These are phyloP conservation scores for Auriculariales sp. DNA, from an alignment of 768 basidiomycete genomes.

Conservation along the genomic window DNA sequence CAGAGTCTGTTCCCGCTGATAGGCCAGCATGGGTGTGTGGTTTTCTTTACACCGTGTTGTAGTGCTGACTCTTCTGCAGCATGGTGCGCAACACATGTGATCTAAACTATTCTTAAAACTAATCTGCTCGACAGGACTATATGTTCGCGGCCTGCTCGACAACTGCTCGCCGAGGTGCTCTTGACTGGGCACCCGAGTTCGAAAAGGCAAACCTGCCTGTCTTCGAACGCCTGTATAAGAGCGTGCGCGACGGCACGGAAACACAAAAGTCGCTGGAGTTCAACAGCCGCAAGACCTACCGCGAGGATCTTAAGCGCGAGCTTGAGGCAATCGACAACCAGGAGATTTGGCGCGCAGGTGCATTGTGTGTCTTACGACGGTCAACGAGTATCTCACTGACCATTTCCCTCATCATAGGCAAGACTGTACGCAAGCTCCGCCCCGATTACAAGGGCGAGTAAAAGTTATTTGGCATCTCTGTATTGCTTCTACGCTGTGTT, in stretches of 20 bases:
- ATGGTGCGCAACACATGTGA: too few species aligned
- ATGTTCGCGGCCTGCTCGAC: slow-evolving; percentile 99
- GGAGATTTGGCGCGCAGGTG: slow-evolving; percentile 97
- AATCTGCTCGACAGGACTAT: too few species aligned
- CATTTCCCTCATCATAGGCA: too few species aligned
- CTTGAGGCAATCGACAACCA: slow-evolving; percentile 91
- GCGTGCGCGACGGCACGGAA: slow-evolving; percentile 90
- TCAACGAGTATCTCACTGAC: too few species aligned
- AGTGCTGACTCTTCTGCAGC: too few species aligned
- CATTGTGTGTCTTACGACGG: too few species aligned
- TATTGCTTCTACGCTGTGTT: too few species aligned
- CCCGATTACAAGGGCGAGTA: slow-evolving; percentile 52
- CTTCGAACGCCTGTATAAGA: slow-evolving; percentile 90
- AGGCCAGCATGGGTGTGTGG: slow-evolving; percentile 73
- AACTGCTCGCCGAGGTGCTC: slow-evolving; percentile 94
- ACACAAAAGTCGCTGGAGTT: slow-evolving; percentile 94
- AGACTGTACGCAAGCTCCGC: slow-evolving; percentile 79
- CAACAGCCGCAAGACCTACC: slow-evolving; percentile 86
- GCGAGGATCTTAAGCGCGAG: slow-evolving; percentile 83
- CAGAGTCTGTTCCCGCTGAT: slow-evolving; percentile 96
- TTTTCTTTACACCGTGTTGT: neutral
- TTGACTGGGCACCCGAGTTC: slow-evolving; percentile 97
- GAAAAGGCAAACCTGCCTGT: slow-evolving; percentile 89
- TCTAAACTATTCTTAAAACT: too few species aligned
- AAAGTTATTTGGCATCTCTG: neutral